Evolutionary conservation across 495 filamentous ascomycete genomes (phyloP), one percentile per base, ranked within the genome.

Genomic region (Penicillium ucsense): DNA sequence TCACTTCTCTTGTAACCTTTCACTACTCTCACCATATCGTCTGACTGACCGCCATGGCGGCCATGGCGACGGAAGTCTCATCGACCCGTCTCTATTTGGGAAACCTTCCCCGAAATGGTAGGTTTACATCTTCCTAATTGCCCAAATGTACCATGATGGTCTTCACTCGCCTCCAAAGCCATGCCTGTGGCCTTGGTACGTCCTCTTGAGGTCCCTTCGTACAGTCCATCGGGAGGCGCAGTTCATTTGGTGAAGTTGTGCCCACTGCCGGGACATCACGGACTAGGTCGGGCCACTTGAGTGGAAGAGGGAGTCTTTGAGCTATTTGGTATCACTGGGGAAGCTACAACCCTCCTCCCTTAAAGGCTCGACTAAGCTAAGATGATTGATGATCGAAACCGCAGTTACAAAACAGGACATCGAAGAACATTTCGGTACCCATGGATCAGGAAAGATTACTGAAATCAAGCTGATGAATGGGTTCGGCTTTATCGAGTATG

Each of bases 391-490:
- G 41, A 47, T 45, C 43, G 46, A 41, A 54, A 46, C 48, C 66
- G 57, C 71, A 96, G 90, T 88, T 58, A 95, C 89, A 64, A 97
- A 97, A 73, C 82, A 84, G 65, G 94, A 97, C 61, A 85, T 98
- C 62, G 91, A 96, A 70, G 82, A 85, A 55, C 92, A 97, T 68
- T 98, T 98, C 71, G 84, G 84, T 58, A 87, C 80, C 59, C 88
- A 95, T 80, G 92, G 91, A 51, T 88, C 89, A 55, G 92, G 92
- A 53, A 90, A 94, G 66, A 96, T 98, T 57, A 91, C 84, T 48
- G 92, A 98, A 73, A 89, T 98, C 76, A 98, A 98, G 76, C 82
- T 98, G 53, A 98, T 97, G 94, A 95, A 94, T 65, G 92, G 92
- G 53, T 98, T 98, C 62, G 92, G 92, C 66, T 98, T 98, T 70